Percentiles rank a stretch among this genome's conserved stretches.
phyloP scores from a whole-genome alignment of 2,329 filamentous ascomycete genomes.

The Fusarium sp. region DNA sequence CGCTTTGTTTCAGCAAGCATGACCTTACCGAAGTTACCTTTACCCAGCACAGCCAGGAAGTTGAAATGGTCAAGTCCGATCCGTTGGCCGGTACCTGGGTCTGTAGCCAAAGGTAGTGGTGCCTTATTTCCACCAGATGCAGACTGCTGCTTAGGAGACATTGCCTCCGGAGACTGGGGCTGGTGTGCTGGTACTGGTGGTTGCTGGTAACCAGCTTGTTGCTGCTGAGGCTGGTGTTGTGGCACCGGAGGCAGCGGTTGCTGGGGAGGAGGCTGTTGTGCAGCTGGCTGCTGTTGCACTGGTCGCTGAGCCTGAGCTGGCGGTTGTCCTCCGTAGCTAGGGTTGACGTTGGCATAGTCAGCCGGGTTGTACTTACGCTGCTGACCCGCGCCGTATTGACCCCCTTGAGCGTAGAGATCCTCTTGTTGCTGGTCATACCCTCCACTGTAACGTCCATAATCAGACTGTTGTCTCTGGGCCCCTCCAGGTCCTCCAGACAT shows the following conservation, averaged over 20 bases:
- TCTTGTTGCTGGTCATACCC: conserved; percentile 48
- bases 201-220: conserved; percentile 49
- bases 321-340: conserved; percentile 52
- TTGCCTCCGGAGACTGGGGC: conserved; percentile 52
- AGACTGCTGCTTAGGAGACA: conserved; percentile 45
- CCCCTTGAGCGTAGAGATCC: conserved; percentile 50
- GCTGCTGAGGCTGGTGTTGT: conserved; percentile 47
- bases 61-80: conserved; percentile 99
- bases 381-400: conserved; percentile 50
- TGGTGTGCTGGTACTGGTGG: conserved; percentile 49
- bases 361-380: conserved; percentile 80
- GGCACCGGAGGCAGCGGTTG: conserved; percentile 49
- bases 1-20: conserved; percentile 99
- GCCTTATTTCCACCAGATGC: conserved; percentile 56
- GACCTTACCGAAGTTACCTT: conserved; percentile 99
- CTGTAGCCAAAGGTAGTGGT: conserved; percentile 75
- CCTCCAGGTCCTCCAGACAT: conserved; percentile 61
- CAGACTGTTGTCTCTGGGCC: conserved; percentile 48
- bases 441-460: conserved; percentile 49
- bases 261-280: conserved; percentile 52
- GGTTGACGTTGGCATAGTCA: conserved; percentile 74
- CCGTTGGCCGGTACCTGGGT: conserved; percentile 78
- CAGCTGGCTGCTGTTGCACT: conserved; percentile 45
- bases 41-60: conserved; percentile 96
- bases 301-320: conserved; percentile 46